A percentile compares a stretch with the other conserved stretches of the same genome.
Conservation (phyloP, 2,329 filamentous ascomycete genomes). For the Penicillium frequentans region DNA sequence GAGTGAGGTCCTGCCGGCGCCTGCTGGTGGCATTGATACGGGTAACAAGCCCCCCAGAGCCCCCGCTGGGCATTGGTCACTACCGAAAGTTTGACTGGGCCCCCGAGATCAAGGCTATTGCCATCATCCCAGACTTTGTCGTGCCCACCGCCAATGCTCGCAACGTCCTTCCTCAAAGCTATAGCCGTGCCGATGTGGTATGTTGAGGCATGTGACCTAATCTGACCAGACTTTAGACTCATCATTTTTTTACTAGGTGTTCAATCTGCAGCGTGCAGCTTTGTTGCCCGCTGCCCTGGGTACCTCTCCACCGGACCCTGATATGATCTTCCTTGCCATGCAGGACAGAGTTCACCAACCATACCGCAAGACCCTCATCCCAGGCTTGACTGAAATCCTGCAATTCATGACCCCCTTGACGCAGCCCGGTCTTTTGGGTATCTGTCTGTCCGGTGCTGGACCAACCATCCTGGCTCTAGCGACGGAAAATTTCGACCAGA, state of each 20-base stretch:
- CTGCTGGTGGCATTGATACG: conserved; percentile 88
- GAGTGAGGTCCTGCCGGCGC: conserved; percentile 86
- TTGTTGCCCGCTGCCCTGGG: conserved; percentile 87
- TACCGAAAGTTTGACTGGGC: conserved; percentile 96
- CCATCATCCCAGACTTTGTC: conserved; percentile 94
- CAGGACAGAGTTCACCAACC: conserved; percentile 98
- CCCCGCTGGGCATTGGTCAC: conserved; percentile 90
- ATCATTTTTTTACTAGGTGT: conserved; percentile 46
- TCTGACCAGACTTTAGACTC: background rate
- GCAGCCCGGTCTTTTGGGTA: conserved; percentile 85
- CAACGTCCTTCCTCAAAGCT: conserved; percentile 76
- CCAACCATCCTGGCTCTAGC: conserved; percentile 93
- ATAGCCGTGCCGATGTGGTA: conserved; percentile 80
- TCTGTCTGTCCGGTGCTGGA: conserved; percentile 91
- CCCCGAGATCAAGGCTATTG: conserved; percentile 91
- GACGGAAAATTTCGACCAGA: conserved; percentile 83
- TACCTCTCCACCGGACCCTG: conserved; percentile 83
- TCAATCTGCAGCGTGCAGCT: conserved; percentile 93
- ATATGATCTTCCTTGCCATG: conserved; percentile 97
- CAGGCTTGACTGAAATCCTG: conserved; percentile 86
- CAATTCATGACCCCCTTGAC: conserved; percentile 84
- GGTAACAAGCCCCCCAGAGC: conserved; percentile 78
- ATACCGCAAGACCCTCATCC: conserved; percentile 88
- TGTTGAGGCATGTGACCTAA: conserved; percentile 31
- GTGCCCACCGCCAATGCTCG: conserved; percentile 92